These are phyloP conservation scores for Debaryomyces udenii DNA, from an alignment of 1,139 yeast species.

Conservation along the genomic window DNA sequence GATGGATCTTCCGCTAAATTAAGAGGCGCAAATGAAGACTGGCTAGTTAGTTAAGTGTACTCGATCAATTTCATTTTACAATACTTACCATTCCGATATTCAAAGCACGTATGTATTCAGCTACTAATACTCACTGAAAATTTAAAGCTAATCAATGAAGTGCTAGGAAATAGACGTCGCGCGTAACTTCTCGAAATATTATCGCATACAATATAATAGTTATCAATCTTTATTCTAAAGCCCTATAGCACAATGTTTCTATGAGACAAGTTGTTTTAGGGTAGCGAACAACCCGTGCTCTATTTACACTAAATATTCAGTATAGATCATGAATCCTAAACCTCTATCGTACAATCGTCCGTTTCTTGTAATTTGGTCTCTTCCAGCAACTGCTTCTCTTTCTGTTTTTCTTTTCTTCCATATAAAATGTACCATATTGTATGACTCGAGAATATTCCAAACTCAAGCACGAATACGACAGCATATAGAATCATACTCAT, in stretches of 20 bases:
- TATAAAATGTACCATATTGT: conserved; percentile 68
- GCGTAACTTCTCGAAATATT: too few species aligned
- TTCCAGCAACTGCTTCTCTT: conserved; percentile 11
- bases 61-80: neutral
- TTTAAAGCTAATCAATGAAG: too few species aligned
- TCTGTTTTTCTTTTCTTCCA: conserved; percentile 32
- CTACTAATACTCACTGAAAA: too few species aligned
- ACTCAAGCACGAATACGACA: conserved; percentile 70
- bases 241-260: too few species aligned
- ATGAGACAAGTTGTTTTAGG: too few species aligned
- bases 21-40: conserved; percentile 78
- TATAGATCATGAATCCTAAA: too few species aligned
- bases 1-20: conserved; percentile 75
- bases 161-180: too few species aligned
- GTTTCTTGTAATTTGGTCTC: conserved; percentile 1
- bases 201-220: too few species aligned
- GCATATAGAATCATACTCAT: conserved; percentile 79
- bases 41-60: conserved; percentile 8
- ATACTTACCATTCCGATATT: conserved; percentile 9
- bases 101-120: neutral
- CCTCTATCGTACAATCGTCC: neutral
- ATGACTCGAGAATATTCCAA: conserved; percentile 76
- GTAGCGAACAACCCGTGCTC: too few species aligned
- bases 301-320: too few species aligned
- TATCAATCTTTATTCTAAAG: too few species aligned